These are phyloP conservation scores for Kwoniella europaea DNA, from an alignment of 768 basidiomycete genomes.

Conservation along the genomic window DNA sequence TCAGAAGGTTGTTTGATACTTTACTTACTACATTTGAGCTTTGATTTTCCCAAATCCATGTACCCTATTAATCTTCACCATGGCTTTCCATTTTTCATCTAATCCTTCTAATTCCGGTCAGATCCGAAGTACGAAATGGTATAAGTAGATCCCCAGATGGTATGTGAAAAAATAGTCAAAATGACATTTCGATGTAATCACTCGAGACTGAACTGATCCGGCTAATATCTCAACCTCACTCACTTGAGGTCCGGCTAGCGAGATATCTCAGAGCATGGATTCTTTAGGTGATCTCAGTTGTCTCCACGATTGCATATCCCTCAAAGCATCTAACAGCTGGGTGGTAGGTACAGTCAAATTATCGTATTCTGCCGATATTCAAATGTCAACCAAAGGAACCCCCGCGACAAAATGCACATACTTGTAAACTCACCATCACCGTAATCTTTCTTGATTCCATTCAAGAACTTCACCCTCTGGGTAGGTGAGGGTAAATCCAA, in stretches of 20 bases:
- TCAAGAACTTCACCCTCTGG: slow-evolving; percentile 13
- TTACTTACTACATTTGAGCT: slow-evolving; percentile 40
- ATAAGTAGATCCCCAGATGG: too few species aligned
- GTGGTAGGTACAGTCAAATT: slow-evolving; percentile 14
- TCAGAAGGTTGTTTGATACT: not conserved
- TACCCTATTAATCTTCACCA: slow-evolving; percentile 43
- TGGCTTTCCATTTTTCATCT: slow-evolving; percentile 28
- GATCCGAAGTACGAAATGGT: too few species aligned
- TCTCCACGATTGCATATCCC: slow-evolving; percentile 32
- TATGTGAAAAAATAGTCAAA: too few species aligned
- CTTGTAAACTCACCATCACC: slow-evolving; percentile 3
- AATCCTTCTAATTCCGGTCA: slow-evolving; percentile 40
- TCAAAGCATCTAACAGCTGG: slow-evolving; percentile 10
- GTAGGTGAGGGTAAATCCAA: not conserved
- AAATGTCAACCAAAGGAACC: not conserved
- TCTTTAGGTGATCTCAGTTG: too few species aligned
- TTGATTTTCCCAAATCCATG: slow-evolving; percentile 46
- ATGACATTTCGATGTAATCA: too few species aligned
- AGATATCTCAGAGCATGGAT: too few species aligned
- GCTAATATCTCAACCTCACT: too few species aligned
- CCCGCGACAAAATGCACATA: too few species aligned
- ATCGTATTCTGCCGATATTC: not conserved
- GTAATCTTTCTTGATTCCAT: slow-evolving; percentile 15
- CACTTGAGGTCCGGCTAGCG: slow-evolving; percentile 11
- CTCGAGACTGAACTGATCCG: too few species aligned